phyloP scores from a whole-genome alignment of 495 filamentous ascomycete species.

The Aspergillus incahuasiensis region DNA sequence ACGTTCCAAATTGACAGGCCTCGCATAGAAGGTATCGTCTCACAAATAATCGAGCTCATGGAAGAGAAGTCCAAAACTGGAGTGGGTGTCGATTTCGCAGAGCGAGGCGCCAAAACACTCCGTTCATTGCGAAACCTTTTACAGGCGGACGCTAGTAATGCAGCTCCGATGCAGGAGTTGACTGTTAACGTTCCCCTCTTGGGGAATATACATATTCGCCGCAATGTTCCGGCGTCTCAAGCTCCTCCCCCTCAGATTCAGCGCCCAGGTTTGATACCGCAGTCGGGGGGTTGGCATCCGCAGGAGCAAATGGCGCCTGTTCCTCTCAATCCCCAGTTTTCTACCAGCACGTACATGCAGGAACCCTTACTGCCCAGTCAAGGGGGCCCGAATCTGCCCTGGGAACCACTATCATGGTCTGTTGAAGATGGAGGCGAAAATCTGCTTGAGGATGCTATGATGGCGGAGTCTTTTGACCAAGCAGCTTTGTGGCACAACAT shows the following conservation, averaged over 20 bases:
- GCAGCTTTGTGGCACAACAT: not conserved
- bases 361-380: not conserved
- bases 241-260: not conserved
- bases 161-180: conserved; percentile 10
- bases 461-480: conserved; percentile 4
- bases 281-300: not conserved
- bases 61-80: conserved; percentile 11
- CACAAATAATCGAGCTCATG: conserved; percentile 16
- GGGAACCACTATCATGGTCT: conserved; percentile 13
- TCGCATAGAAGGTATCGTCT: not conserved
- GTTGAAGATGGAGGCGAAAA: conserved; percentile 9
- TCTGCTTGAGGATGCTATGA: conserved; percentile 3
- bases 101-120: conserved; percentile 15
- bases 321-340: not conserved
- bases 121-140: conserved; percentile 19
- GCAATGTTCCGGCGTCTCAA: conserved; percentile 8
- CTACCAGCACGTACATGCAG: not conserved
- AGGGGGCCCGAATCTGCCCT: not conserved
- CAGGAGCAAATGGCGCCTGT: not conserved
- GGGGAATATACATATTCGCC: conserved; percentile 23
- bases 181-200: conserved; percentile 23
- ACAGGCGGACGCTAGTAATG: conserved; percentile 6
- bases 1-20: conserved; percentile 9
- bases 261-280: not conserved
- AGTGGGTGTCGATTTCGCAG: conserved; percentile 14